Evolutionary conservation across 2,329 filamentous ascomycete genomes (phyloP), one percentile per base, ranked within the genome.

Genomic region (Hymenoscyphus fructigenus): DNA sequence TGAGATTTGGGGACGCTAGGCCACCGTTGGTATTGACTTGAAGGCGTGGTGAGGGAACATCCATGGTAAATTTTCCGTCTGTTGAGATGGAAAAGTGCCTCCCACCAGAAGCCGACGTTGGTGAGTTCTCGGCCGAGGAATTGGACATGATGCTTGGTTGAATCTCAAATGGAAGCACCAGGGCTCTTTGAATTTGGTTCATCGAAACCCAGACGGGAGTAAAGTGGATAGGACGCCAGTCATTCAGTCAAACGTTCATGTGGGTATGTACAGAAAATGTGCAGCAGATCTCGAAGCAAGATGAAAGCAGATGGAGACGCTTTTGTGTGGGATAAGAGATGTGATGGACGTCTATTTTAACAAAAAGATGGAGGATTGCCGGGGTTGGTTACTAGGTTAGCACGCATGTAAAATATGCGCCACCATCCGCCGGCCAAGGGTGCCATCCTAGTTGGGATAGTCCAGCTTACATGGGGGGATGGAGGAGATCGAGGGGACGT

Each of bases 21-120:
- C 67, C 69, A 29, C 67, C 66, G 47, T 70, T 70, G 57, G 56
- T 47, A 53, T 64, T 61, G 23, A 75, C 55, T 20, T 71, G 69
- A 5, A 73, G 66, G 38, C 69, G 68, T 29, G 72, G 72, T 29
- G 71, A 72, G 7, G 74, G 68, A 26, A 75, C 67, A 12, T 72
- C 70, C 55, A 74, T 70, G 26, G 64, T 60, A 58, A 75, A 75
- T 59, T 73, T 72, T 59, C 74, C 74, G 57, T 75, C 73, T 64
- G 69, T 67, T 29, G 72, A 71, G 58, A 75, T 73, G 26, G 72
- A 73, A 61, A 74, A 75, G 47, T 66, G 66, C 59, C 72, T 68
- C 36, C 67, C 67, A 57, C 67, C 70, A 20, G 69, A 63, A 5
- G 66, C 69, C 59, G 73, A 74, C 34, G 65, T 65, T 20, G 74